Evolutionary conservation across 106 monocot genomes (phyloP), one percentile per base, ranked within the genome.

Genomic region (Platanthera zijinensis): DNA sequence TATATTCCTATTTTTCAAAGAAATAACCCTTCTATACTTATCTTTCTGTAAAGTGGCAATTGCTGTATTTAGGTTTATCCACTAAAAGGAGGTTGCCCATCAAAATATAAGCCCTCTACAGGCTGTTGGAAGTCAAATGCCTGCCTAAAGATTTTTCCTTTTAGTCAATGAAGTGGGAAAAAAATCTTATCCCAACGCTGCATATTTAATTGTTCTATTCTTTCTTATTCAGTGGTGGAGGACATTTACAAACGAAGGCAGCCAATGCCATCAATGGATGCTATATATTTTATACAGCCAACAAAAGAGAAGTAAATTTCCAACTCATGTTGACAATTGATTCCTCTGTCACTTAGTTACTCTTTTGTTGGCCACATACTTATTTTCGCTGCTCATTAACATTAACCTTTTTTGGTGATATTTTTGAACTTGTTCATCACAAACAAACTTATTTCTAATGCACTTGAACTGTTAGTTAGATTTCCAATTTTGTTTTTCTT

Each of bases 271-370:
- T 81, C 87, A n/a, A 91, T 96, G 93, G 93, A 96, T 82, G 96
- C 96, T 51, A 87, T 96, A 81, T 96, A 96, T 72, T 96, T 96
- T 79, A 93, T 96, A 21, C 96, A 93, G 80, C 96, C 96, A 73
- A 77, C 84, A 15, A 91, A 87, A 83, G 96, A 96, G 70, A 96
- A 96, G 96, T 96, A 89, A 82, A 30, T n/a, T 12, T 49, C 51
- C 57, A 62, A 52, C 51, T 83, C 52, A 80, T 71, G 48, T 77
- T 51, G 28, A 59, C 51, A 1, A 48, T 70, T 48, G 51, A 72
- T 72, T 72, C 21, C 6, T 22, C 6, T 22, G 14, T 72, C 30
- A n/a, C 30, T 53, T 15, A 21, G 32, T 59, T 54, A 22, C 12
- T 73, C 7, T 77, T 67, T 50, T 17, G 9, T 7, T 75, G 9